phyloP scores from a whole-genome alignment of 2,329 filamentous ascomycete genomes.

The Arthrocladium fulminans region DNA sequence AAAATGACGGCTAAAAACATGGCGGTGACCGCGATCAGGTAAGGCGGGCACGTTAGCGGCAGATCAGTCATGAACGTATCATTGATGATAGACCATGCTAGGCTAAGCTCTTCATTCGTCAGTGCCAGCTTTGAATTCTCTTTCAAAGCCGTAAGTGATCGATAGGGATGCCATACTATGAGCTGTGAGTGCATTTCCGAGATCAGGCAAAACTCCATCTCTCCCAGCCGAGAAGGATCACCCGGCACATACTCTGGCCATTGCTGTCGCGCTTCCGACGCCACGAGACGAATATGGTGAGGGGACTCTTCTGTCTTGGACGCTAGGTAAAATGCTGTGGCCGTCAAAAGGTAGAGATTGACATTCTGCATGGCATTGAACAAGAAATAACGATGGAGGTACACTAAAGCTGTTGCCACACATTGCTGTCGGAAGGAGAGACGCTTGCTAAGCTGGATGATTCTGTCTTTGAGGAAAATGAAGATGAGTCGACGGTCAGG shows the following conservation, averaged over 20 bases:
- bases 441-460: slow-evolving; percentile 74
- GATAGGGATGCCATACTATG: slow-evolving; percentile 85
- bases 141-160: slow-evolving; percentile 59
- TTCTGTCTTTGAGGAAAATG: slow-evolving; percentile 85
- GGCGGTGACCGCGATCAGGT: slow-evolving; percentile 77
- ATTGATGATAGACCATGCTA: slow-evolving; percentile 79
- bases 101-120: slow-evolving; percentile 65
- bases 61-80: slow-evolving; percentile 89
- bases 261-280: slow-evolving; percentile 73
- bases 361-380: slow-evolving; percentile 85
- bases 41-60: slow-evolving; percentile 76
- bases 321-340: slow-evolving; percentile 89
- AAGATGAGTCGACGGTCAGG: slow-evolving; percentile 73
- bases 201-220: slow-evolving; percentile 89
- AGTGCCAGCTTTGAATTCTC: slow-evolving; percentile 53
- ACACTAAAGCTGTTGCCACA: slow-evolving; percentile 87
- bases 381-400: slow-evolving; percentile 87
- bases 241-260: slow-evolving; percentile 72
- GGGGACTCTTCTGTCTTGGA: slow-evolving; percentile 98
- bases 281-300: slow-evolving; percentile 86
- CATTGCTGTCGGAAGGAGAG: slow-evolving; percentile 82
- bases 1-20: slow-evolving; percentile 78
- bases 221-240: slow-evolving; percentile 76
- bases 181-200: slow-evolving; percentile 84
- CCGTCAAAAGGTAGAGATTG: slow-evolving; percentile 84